A percentile compares a stretch with the other conserved stretches of the same genome.
These are phyloP conservation scores for Cicer bijugum DNA, from an alignment of 306 rosid species.

Conservation along the genomic window DNA sequence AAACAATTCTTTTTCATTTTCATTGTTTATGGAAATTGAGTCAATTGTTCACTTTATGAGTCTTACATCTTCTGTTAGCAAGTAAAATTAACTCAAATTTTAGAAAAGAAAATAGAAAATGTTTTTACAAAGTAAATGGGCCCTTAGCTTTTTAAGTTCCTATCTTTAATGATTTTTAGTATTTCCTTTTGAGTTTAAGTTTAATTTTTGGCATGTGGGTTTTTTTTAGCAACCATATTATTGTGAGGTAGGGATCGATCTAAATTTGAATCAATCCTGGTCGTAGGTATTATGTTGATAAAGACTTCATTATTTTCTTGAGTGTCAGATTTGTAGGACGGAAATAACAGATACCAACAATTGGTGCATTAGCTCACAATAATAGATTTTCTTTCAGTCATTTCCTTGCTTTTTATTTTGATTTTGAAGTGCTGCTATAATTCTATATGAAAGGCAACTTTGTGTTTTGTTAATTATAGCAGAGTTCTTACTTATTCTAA, in stretches of 20 bases:
- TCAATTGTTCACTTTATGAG: too few relatives aligned
- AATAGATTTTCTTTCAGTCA: neutral
- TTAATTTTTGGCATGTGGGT: slow-evolving; percentile 12
- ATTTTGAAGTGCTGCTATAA: slow-evolving; percentile 16
- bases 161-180: neutral
- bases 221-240: neutral
- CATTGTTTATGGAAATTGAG: too few relatives aligned
- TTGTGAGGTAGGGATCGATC: neutral
- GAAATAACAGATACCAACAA: slow-evolving; percentile 16
- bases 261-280: slow-evolving; percentile 4
- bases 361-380: neutral
- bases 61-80: too few relatives aligned
- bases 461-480: slow-evolving; percentile 26
- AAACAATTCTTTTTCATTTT: too few relatives aligned
- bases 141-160: neutral
- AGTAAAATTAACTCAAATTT: too few relatives aligned
- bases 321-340: slow-evolving; percentile 19
- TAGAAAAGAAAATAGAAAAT: too few relatives aligned
- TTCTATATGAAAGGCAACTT: slow-evolving; percentile 29
- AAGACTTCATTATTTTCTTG: slow-evolving; percentile 3
- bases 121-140: too few relatives aligned
- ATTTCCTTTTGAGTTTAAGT: neutral
- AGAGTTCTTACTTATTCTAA: neutral
- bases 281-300: neutral
- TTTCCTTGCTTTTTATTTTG: slow-evolving; percentile 26